phyloP scores from a whole-genome alignment of 1,139 yeast genomes.

The Geotrichum bryndzae region DNA sequence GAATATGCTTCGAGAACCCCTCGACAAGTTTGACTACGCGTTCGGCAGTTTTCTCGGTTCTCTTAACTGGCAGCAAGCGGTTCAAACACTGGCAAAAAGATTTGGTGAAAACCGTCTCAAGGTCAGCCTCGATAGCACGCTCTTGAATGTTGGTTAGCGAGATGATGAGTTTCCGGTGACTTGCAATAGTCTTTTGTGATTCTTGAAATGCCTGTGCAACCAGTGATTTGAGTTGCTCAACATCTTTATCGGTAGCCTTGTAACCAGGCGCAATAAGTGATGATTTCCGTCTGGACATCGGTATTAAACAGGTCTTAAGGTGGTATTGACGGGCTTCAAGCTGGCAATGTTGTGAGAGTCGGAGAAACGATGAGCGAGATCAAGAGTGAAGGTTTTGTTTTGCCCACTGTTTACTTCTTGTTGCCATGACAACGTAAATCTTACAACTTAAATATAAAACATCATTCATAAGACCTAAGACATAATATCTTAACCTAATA shows the following conservation, averaged over 20 bases:
- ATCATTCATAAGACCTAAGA: neutral
- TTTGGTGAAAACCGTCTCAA: constrained; percentile 53
- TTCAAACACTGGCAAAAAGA: constrained; percentile 57
- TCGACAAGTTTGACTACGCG: constrained; percentile 70
- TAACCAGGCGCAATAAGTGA: constrained; percentile 10
- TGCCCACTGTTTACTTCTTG: neutral
- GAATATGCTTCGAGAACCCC: constrained; percentile 51
- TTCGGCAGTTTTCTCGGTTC: constrained; percentile 69
- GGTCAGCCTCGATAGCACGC: constrained; percentile 48
- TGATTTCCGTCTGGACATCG: constrained; percentile 13
- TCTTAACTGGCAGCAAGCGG: constrained; percentile 60
- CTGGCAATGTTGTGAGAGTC: neutral
- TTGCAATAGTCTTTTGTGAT: constrained; percentile 66
- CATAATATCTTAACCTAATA: neutral
- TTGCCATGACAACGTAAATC: constrained; percentile 3
- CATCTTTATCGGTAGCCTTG: constrained; percentile 20
- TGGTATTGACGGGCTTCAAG: neutral
- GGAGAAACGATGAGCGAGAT: neutral
- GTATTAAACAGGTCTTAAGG: neutral
- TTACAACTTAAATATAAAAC: neutral
- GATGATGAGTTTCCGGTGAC: constrained; percentile 69
- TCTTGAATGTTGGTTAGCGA: constrained; percentile 55
- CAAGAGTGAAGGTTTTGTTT: neutral
- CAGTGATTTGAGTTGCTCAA: constrained; percentile 22
- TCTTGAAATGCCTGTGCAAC: constrained; percentile 72